phyloP scores from a whole-genome alignment of 1,139 yeast species.

The Geotrichum reessii region DNA sequence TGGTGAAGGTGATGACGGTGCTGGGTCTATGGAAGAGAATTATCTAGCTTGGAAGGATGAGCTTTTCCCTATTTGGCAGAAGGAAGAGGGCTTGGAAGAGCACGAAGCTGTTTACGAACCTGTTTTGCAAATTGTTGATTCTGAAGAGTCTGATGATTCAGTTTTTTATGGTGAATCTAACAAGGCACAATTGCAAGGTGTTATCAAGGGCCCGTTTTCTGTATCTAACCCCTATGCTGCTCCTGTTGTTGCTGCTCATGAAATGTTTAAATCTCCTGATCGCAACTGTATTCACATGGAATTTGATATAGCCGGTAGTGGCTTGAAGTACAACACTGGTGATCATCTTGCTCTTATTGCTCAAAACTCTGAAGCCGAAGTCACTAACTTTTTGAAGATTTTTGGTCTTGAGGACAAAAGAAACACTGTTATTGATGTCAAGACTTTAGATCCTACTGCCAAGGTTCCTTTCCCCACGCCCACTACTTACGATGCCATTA shows the following conservation, averaged over 20 bases:
- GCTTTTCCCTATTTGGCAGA: slow-evolving; percentile 61
- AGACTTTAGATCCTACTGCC: slow-evolving; percentile 68
- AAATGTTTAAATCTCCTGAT: slow-evolving; percentile 59
- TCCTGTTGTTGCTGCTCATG: slow-evolving; percentile 53
- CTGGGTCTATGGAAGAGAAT: slow-evolving; percentile 93
- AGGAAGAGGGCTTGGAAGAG: slow-evolving; percentile 62
- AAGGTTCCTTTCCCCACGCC: slow-evolving; percentile 84
- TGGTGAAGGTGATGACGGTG: slow-evolving; percentile 94
- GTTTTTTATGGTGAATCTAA: slow-evolving; percentile 87
- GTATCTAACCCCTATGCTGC: slow-evolving; percentile 82
- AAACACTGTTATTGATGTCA: slow-evolving; percentile 56
- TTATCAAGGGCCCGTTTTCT: slow-evolving; percentile 72
- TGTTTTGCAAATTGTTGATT: slow-evolving; percentile 46
- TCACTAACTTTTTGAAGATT: slow-evolving; percentile 55
- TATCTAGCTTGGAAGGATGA: slow-evolving; percentile 87
- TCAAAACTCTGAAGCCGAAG: slow-evolving; percentile 74
- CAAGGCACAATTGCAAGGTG: slow-evolving; percentile 49
- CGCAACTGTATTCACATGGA: slow-evolving; percentile 90
- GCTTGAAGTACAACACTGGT: slow-evolving; percentile 84
- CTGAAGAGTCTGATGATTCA: slow-evolving; percentile 36
- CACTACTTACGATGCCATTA: slow-evolving; percentile 79
- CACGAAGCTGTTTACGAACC: slow-evolving; percentile 77
- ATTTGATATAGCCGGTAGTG: slow-evolving; percentile 66
- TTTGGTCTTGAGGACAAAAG: slow-evolving; percentile 55
- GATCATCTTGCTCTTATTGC: slow-evolving; percentile 97